phyloP scores from a whole-genome alignment of 371 early-diverging fungal species.

The Mortierella sp. region DNA sequence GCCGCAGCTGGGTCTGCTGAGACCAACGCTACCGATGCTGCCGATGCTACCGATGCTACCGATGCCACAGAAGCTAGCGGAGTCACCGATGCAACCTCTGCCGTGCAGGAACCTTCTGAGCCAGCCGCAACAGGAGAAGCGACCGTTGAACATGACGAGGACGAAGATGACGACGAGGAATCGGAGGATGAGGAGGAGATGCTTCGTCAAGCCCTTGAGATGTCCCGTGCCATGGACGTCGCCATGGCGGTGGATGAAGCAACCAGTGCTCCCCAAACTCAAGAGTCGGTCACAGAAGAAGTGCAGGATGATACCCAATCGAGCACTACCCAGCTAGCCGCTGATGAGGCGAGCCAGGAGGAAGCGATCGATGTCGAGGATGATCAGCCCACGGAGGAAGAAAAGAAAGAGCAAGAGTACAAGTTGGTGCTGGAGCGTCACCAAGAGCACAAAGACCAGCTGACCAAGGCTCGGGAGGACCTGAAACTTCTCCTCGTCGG shows the following conservation, averaged over 20 bases:
- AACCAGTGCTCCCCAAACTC: slow-evolving; percentile 25
- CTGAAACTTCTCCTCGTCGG: slow-evolving; percentile 66
- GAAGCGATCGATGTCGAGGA: slow-evolving; percentile 17
- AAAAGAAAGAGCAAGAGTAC: slow-evolving; percentile 40
- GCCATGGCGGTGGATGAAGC: slow-evolving; percentile 20
- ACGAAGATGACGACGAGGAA: slow-evolving; percentile 52
- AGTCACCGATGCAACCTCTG: background rate
- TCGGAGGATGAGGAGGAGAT: slow-evolving; percentile 61
- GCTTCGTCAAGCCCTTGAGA: slow-evolving; percentile 57
- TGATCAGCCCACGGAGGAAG: slow-evolving; percentile 26
- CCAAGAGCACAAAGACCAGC: slow-evolving; percentile 61
- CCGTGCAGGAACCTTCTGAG: slow-evolving; percentile 10
- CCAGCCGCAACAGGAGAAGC: slow-evolving; percentile 11
- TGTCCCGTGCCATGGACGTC: slow-evolving; percentile 52
- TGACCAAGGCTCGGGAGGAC: slow-evolving; percentile 63
- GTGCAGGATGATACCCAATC: background rate
- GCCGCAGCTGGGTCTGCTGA: slow-evolving; percentile 19
- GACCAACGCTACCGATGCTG: background rate
- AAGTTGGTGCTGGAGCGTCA: slow-evolving; percentile 48
- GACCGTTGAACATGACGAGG: slow-evolving; percentile 39
- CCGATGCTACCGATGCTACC: background rate
- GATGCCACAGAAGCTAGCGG: background rate
- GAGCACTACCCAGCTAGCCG: background rate
- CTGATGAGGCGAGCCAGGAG: background rate
- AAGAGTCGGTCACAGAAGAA: slow-evolving; percentile 17